Evolutionary conservation across 805 yeast genomes (phyloP).

Genomic region (Cyberlindnera meyerae): DNA sequence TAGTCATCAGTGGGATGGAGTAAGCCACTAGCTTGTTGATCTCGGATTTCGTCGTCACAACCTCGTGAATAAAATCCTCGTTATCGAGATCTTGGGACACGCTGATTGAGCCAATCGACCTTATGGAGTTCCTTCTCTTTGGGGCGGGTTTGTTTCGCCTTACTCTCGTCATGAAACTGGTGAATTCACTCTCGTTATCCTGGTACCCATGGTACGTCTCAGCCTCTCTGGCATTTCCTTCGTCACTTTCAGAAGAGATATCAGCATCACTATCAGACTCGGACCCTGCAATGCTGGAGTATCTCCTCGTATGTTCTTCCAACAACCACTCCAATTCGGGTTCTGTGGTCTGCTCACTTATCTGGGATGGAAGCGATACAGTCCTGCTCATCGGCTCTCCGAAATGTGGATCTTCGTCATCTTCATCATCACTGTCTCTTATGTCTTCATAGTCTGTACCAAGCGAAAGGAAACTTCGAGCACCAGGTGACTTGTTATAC

Average conservation of each 20-base stretch:
- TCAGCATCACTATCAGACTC: too few relatives aligned
- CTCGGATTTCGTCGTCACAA: conserved; percentile 34
- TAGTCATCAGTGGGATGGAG: conserved; percentile 52
- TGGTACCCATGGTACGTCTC: conserved; percentile 24
- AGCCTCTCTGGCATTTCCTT: conserved; percentile 10
- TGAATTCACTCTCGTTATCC: conserved; percentile 18
- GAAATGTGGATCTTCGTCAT: conserved; percentile 25
- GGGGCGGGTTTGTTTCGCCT: conserved; percentile 14
- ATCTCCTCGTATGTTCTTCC: conserved; percentile 36
- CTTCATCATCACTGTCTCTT: conserved; percentile 26
- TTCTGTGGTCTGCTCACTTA: conserved; percentile 24
- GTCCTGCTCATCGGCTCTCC: conserved; percentile 35
- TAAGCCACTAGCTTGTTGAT: conserved; percentile 33
- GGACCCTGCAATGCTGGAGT: conserved; percentile 26
- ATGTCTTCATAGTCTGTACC: conserved; percentile 32
- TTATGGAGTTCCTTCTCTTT: conserved; percentile 16
- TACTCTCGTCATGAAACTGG: conserved; percentile 20
- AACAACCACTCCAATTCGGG: conserved; percentile 36
- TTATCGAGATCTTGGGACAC: conserved; percentile 15
- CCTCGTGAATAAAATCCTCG: conserved; percentile 29
- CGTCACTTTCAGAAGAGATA: conserved; percentile 16
- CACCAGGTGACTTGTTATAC: conserved; percentile 29
- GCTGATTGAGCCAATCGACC: conserved; percentile 21
- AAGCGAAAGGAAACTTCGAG: conserved; percentile 35
- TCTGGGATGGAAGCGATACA: conserved; percentile 36